Conservation (phyloP, 257 asterid genomes). For the Solanum stenotomum region DNA sequence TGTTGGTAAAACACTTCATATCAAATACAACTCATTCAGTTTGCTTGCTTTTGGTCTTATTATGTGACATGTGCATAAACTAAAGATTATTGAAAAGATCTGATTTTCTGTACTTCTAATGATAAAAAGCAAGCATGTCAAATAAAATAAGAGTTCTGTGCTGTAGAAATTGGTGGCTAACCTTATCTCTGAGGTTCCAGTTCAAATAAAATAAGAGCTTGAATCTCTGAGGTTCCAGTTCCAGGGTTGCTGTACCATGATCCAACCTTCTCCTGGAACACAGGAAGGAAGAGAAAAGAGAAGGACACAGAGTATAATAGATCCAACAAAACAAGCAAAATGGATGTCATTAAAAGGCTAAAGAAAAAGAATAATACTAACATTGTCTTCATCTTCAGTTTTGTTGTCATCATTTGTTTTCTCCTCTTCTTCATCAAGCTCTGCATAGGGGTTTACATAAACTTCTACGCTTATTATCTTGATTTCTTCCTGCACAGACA, state of each 20-base stretch:
- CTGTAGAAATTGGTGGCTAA: too few species aligned
- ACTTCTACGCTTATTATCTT: conserved; percentile 70
- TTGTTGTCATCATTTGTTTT: conserved; percentile 39
- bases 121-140: too few species aligned
- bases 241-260: conserved; percentile 95
- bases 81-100: too few species aligned
- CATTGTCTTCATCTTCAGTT: conserved; percentile 62
- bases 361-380: conserved; percentile 20
- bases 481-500: conserved; percentile 71
- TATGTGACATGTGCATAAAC: too few species aligned
- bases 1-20: too few species aligned
- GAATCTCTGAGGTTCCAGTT: conserved; percentile 34
- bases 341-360: background rate
- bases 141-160: too few species aligned
- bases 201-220: background rate
- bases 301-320: background rate
- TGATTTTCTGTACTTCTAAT: too few species aligned
- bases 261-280: conserved; percentile 74
- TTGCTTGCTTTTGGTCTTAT: too few species aligned
- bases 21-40: too few species aligned
- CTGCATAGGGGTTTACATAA: conserved; percentile 75
- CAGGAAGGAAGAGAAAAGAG: background rate
- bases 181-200: too few species aligned
- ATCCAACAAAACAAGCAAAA: background rate
- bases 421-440: conserved; percentile 70